phyloP scores from a whole-genome alignment of 2,329 filamentous ascomycete genomes.

The Pseudofabraea citricarpa region DNA sequence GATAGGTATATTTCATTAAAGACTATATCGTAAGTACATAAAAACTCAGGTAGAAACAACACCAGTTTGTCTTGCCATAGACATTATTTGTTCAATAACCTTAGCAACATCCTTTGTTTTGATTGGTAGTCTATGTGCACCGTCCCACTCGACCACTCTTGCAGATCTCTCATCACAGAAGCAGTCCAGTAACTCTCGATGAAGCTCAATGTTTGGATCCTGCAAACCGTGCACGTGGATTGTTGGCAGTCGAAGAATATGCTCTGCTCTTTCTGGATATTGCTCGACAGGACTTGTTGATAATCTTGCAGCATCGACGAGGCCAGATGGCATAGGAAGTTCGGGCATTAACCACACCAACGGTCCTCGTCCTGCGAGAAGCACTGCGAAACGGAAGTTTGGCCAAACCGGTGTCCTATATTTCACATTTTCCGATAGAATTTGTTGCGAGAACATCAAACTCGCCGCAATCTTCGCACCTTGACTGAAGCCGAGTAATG shows the following conservation, averaged over 20 bases:
- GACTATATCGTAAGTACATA: no score
- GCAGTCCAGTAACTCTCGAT: constrained; percentile 47
- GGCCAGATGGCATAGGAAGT: constrained; percentile 4
- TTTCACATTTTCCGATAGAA: constrained; percentile 25
- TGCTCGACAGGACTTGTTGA: background rate
- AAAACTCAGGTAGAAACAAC: no score
- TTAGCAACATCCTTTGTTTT: constrained; percentile 59
- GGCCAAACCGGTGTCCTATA: background rate
- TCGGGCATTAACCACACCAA: constrained; percentile 45
- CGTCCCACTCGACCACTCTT: constrained; percentile 66
- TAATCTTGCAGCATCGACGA: background rate
- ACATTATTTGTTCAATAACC: constrained; percentile 43
- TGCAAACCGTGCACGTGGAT: constrained; percentile 62
- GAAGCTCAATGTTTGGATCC: constrained; percentile 55
- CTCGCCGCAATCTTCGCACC: constrained; percentile 57
- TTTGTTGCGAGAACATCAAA: constrained; percentile 56
- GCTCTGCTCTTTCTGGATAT: constrained; percentile 21
- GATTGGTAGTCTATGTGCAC: constrained; percentile 64
- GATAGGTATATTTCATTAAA: no score
- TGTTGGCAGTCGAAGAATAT: constrained; percentile 51
- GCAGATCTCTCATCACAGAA: constrained; percentile 54
- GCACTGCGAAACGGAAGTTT: constrained; percentile 52
- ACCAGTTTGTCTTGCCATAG: background rate
- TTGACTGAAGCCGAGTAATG: constrained; percentile 59
- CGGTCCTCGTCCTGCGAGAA: constrained; percentile 57